Conservation (phyloP, 176 grass and related monocot genomes). For the Rhipidocladum racemiflorum region DNA sequence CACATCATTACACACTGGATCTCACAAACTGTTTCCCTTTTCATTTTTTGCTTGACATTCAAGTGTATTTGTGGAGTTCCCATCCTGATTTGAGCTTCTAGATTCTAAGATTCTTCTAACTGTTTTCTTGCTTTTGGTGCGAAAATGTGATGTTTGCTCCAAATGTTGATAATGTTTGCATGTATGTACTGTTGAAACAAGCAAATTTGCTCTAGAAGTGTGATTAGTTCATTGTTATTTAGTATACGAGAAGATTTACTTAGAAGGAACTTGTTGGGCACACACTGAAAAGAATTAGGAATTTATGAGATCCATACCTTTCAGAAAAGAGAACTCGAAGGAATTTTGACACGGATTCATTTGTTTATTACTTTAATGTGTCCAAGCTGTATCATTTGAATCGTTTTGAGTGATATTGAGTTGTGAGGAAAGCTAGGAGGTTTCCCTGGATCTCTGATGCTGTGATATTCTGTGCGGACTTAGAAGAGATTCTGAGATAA, state of each 20-base stretch:
- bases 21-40: too few relatives aligned
- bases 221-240: constrained; percentile 11
- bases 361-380: constrained; percentile 19
- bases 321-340: too few relatives aligned
- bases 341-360: too few relatives aligned
- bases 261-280: not conserved
- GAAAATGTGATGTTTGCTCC: too few relatives aligned
- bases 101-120: constrained; percentile 25
- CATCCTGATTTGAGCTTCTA: constrained; percentile 5
- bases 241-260: not conserved
- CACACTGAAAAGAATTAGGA: not conserved
- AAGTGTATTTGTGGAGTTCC: constrained; percentile 28
- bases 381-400: not conserved
- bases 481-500: not conserved
- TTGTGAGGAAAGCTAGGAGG: not conserved
- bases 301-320: not conserved
- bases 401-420: constrained; percentile 11
- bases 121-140: too few relatives aligned
- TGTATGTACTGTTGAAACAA: too few relatives aligned
- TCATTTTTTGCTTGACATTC: constrained; percentile 31
- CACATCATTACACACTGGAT: too few relatives aligned
- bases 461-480: not conserved
- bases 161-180: too few relatives aligned
- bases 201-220: too few relatives aligned
- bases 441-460: constrained; percentile 15